Base-by-base conservation (phyloP, 2,329 filamentous ascomycete genomes). In the Xylariaceae sp. region DNA sequence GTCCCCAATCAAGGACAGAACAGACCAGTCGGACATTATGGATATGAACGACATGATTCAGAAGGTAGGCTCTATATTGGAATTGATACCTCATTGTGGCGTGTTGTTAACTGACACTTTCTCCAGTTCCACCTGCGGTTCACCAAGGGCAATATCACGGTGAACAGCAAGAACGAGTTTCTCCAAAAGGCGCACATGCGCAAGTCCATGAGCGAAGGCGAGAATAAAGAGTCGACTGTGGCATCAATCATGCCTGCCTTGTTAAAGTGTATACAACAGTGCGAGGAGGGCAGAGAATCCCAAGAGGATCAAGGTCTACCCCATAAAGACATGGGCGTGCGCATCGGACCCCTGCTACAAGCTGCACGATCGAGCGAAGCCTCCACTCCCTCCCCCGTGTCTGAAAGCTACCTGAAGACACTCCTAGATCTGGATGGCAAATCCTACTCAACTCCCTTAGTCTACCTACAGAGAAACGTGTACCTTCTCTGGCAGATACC, bases 111-210 rank as follows among this genome's bases (percentile, higher is more conserved):
- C 30, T 11, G 18, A 4, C 1, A 7, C 17, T 47, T 9, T 23
- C 3, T 49, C 23, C 23, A 90, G 83, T 93, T 97, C 71, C 85
- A 87, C 51, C 80, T 96, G 65, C 92, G 91, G 70, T 95, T 97
- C 75, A 97, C 92, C 2, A 90, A 88, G 67, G 93, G 93, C 8
- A 92, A 97, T 72, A 90, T 92, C 5, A 88, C 88, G 11, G 90
- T 97, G 15, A 86, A 88, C 17, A 84, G 86, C 53, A 99, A 97
- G 71, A 81, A 97, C 13, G 82, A 84, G 67, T 90, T 87, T 72
- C 82, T 97, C 53, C 90, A 97, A 52, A 66, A 64, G 15, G 61
- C 51, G 1, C 70, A 72, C 51, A 55, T 69, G 56, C 58, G 51
- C 45, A 63, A 60, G 51, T 54, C 57, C 1, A 51, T 59, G 10